Base-by-base conservation (phyloP, 805 yeast genomes). In the Saturnispora sanitii region DNA sequence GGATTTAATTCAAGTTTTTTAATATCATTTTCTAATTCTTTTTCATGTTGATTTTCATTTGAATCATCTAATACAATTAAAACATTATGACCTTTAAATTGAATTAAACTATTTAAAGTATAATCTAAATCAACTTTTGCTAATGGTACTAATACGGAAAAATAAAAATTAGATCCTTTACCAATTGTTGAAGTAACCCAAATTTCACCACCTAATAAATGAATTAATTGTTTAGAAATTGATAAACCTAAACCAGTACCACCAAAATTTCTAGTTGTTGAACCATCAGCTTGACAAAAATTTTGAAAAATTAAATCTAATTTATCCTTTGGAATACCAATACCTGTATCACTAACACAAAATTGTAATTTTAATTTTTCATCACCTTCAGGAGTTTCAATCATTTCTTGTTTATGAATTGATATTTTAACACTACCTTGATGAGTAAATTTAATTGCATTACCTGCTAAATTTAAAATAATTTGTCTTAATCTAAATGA, bases 261-360 rank as follows among this genome's bases (percentile, higher is more conserved):
- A 52, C 95, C 95, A 57, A 85, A 86, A 60, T 84, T 84, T 57
- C 95, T 73, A 2, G 95, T 85, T 2, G 95, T 85, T 4, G 94
- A 83, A 32, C 95, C 95, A 62, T 85, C 95, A 7, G 95, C 95
- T 59, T 85, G 95, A 50, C 95, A 82, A 65, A 85, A 85, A 3
- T 90, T 85, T 54, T 85, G 95, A 54, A 85, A 85, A 51, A 85
- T 86, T 32, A 86, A 68, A 25, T 85, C 94, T 28, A 85, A 67
- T 55, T 85, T 85, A 53, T 86, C 95, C 54, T 75, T 77, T 53
- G 80, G 85, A 50, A 85, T 85, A 49, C 95, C 95, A 49, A 86
- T 85, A 57, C 95, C 94, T 1, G 94, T 85, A 58, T 85, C 95
- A 50, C 85, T 73, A 8, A 85, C 94, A 62, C 94, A 83, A 53